Conservation (phyloP, 768 basidiomycete species). For the Suillus occidentalis region DNA sequence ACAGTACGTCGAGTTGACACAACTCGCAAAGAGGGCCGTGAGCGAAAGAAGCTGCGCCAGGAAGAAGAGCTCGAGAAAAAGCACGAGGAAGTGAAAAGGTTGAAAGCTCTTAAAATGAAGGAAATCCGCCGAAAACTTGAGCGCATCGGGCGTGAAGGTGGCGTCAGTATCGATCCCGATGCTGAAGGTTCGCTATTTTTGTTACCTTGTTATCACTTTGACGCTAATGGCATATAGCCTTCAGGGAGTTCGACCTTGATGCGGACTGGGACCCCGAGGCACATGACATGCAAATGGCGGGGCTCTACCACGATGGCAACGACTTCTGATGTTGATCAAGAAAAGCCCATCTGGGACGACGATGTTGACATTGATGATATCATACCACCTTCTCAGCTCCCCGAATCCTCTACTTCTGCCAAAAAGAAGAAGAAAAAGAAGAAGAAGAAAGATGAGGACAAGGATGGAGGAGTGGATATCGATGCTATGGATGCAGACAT, state of each 20-base stretch:
- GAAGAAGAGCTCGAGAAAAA: slow-evolving; percentile 38
- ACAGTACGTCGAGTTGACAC: slow-evolving; percentile 72
- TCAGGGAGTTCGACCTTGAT: slow-evolving; percentile 79
- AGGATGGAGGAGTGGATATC: slow-evolving; percentile 45
- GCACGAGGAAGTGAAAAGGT: slow-evolving; percentile 75
- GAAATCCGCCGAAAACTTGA: slow-evolving; percentile 79
- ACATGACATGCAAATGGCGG: slow-evolving; percentile 82
- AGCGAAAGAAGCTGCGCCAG: slow-evolving; percentile 73
- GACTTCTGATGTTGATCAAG: slow-evolving; percentile 40
- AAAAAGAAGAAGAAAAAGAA: slow-evolving; percentile 52
- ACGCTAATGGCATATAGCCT: slow-evolving; percentile 37
- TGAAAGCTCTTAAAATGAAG: slow-evolving; percentile 83
- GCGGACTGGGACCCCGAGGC: slow-evolving; percentile 89
- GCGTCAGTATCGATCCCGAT: slow-evolving; percentile 36
- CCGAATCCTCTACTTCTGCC: slow-evolving; percentile 29
- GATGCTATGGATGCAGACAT: slow-evolving; percentile 60
- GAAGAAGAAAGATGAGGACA: slow-evolving; percentile 34
- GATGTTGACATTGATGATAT: slow-evolving; percentile 84
- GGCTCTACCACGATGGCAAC: slow-evolving; percentile 61
- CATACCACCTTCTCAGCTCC: slow-evolving; percentile 35
- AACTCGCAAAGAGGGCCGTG: slow-evolving; percentile 81
- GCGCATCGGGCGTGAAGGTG: slow-evolving; percentile 69
- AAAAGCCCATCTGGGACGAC: slow-evolving; percentile 90
- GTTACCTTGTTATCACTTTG: background rate
- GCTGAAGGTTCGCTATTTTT: slow-evolving; percentile 20